A percentile compares a stretch with the other conserved stretches of the same genome.
These are phyloP conservation scores for Beauveria sp. DNA, from an alignment of 2,329 filamentous ascomycete genomes.

Conservation along the genomic window DNA sequence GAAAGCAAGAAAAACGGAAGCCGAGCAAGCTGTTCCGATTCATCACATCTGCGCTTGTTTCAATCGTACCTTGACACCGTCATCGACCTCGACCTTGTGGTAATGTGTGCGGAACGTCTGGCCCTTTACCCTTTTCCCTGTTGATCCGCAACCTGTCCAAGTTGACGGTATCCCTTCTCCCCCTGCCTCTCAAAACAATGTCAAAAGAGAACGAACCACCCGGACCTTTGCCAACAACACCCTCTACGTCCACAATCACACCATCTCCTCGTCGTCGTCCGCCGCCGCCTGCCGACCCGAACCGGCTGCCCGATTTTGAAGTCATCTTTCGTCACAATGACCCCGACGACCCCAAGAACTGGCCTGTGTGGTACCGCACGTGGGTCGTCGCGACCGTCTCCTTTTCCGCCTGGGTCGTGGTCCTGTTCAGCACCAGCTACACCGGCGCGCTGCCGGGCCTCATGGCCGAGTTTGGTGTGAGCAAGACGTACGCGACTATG, in stretches of 20 bases:
- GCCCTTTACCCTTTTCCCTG: no score
- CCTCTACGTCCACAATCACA: neutral
- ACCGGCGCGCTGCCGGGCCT: slow-evolving; percentile 61
- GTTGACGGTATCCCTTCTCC: neutral
- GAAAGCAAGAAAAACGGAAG: neutral
- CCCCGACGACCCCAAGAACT: slow-evolving; percentile 59
- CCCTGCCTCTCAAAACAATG: neutral
- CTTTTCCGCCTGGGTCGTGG: slow-evolving; percentile 33
- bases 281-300: neutral
- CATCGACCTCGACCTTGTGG: neutral
- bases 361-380: slow-evolving; percentile 41
- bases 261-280: neutral
- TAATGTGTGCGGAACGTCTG: neutral
- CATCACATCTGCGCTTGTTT: neutral
- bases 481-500: slow-evolving; percentile 52
- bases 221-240: neutral
- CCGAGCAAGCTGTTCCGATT: neutral
- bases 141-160: neutral
- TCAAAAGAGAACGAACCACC: neutral
- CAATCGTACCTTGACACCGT: neutral
- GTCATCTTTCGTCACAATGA: slow-evolving; percentile 58
- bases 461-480: slow-evolving; percentile 52
- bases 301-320: slow-evolving; percentile 45
- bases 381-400: slow-evolving; percentile 31
- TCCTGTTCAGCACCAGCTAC: slow-evolving; percentile 66